A percentile compares a stretch with the other conserved stretches of the same genome.
Evolutionary conservation across 495 filamentous ascomycete species (phyloP).

Genomic region (Cercophora newfieldiana): DNA sequence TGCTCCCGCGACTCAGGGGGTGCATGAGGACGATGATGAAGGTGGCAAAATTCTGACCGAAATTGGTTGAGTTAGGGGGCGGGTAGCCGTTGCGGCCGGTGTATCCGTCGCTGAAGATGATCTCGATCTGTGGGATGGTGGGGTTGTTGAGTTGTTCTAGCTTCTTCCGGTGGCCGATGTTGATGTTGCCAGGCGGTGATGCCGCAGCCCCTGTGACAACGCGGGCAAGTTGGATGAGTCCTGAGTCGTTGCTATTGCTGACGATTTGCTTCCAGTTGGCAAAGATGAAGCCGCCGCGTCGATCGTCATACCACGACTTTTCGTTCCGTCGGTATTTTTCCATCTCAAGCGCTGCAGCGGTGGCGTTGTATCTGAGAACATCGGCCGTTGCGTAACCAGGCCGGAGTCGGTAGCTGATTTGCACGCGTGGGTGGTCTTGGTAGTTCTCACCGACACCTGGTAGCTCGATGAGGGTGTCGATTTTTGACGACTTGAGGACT

Average conservation of each 20-base stretch:
- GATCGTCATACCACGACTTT: slow-evolving; percentile 37
- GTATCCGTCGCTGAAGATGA: slow-evolving; percentile 34
- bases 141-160: slow-evolving; percentile 23
- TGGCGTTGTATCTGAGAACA: slow-evolving; percentile 47
- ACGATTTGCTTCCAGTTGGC: slow-evolving; percentile 22
- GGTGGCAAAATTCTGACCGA: slow-evolving; percentile 40
- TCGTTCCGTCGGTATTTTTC: slow-evolving; percentile 18
- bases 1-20: slow-evolving; percentile 51
- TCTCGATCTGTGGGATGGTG: slow-evolving; percentile 30
- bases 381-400: slow-evolving; percentile 23
- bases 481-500: slow-evolving; percentile 39
- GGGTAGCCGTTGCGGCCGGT: slow-evolving; percentile 37
- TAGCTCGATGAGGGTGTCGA: slow-evolving; percentile 42
- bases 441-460: slow-evolving; percentile 54
- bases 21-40: slow-evolving; percentile 40
- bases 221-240: slow-evolving; percentile 19
- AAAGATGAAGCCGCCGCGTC: slow-evolving; percentile 27
- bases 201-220: slow-evolving; percentile 5
- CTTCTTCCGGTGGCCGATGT: slow-evolving; percentile 15
- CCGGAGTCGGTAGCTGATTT: slow-evolving; percentile 25
- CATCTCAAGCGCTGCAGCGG: slow-evolving; percentile 44
- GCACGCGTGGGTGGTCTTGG: slow-evolving; percentile 48
- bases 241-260: background rate
- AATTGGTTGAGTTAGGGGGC: slow-evolving; percentile 23
- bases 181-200: no score